Evolutionary conservation across 2,329 filamentous ascomycete genomes (phyloP).

Genomic region (Ramichloridium luteum): DNA sequence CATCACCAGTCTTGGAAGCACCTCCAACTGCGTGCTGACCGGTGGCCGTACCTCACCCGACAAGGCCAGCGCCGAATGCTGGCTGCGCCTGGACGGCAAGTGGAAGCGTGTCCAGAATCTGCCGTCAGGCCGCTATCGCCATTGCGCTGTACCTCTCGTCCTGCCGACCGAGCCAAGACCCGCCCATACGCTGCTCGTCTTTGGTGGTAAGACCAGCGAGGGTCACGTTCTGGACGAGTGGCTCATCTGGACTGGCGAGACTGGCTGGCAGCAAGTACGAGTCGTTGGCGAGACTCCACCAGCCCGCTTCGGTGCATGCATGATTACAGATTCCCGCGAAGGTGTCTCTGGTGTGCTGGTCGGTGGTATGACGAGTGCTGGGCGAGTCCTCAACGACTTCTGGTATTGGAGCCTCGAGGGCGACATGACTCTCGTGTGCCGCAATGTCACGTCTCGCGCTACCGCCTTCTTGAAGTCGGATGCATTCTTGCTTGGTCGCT

Average conservation of each 20-base stretch:
- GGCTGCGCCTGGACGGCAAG: conserved; percentile 49
- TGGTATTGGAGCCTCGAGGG: conserved; percentile 47
- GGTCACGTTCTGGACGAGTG: conserved; percentile 32
- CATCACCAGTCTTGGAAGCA: conserved; percentile 50
- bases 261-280: conserved; percentile 40
- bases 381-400: conserved; percentile 48
- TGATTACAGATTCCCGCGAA: conserved; percentile 32
- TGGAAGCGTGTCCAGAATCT: conserved; percentile 58
- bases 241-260: conserved; percentile 34
- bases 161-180: conserved; percentile 20
- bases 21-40: conserved; percentile 48
- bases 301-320: conserved; percentile 45
- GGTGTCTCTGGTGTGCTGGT: conserved; percentile 47
- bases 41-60: conserved; percentile 72
- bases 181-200: conserved; percentile 30
- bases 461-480: conserved; percentile 17
- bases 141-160: conserved; percentile 46
- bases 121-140: conserved; percentile 62
- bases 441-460: conserved; percentile 16
- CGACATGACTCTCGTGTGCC: conserved; percentile 28
- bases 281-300: conserved; percentile 25
- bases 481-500: conserved; percentile 27
- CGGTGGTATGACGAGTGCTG: conserved; percentile 59
- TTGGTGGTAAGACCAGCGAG: conserved; percentile 34
- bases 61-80: conserved; percentile 58